A percentile compares a stretch with the other conserved stretches of the same genome.
Evolutionary conservation across 495 filamentous ascomycete species (phyloP).

Genomic region (Tuber calosporum): DNA sequence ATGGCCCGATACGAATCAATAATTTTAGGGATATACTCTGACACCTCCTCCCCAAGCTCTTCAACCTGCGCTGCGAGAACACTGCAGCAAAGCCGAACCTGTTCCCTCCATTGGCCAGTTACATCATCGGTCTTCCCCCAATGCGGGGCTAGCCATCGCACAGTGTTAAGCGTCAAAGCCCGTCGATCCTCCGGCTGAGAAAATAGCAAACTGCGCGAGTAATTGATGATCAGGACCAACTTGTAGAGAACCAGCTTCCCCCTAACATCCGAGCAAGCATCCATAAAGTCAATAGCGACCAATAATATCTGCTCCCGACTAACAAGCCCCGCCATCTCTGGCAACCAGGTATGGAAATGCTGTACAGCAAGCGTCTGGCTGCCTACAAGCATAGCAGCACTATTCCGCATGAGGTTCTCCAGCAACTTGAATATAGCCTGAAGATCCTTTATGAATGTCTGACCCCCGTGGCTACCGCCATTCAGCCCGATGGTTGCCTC

Average conservation of each 20-base stretch:
- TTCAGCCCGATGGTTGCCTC: conserved; percentile 86
- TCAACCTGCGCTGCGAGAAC: conserved; percentile 77
- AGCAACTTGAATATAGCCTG: conserved; percentile 82
- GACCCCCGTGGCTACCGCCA: conserved; percentile 47
- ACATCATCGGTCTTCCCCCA: conserved; percentile 73
- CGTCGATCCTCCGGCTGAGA: conserved; percentile 63
- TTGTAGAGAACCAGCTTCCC: conserved; percentile 94
- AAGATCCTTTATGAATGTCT: conserved; percentile 70
- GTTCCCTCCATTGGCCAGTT: conserved; percentile 81
- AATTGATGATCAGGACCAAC: conserved; percentile 82
- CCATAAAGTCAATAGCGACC: conserved; percentile 86
- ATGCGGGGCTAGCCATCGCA: conserved; percentile 85
- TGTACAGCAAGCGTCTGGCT: conserved; percentile 94
- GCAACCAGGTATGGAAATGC: conserved; percentile 93
- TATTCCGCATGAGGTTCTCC: conserved; percentile 78
- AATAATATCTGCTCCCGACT: conserved; percentile 77
- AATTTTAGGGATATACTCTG: conserved; percentile 82
- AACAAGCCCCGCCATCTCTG: conserved; percentile 71
- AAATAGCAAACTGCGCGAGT: conserved; percentile 73
- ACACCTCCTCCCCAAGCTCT: conserved; percentile 69
- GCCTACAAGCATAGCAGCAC: conserved; percentile 75
- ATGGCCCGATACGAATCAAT: conserved; percentile 81
- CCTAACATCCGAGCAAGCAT: conserved; percentile 77
- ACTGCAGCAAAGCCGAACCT: conserved; percentile 85
- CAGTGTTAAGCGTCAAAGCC: conserved; percentile 69